Evolutionary conservation across 1,284 basidiomycete species (phyloP).

Genomic region (Trametes sp.): DNA sequence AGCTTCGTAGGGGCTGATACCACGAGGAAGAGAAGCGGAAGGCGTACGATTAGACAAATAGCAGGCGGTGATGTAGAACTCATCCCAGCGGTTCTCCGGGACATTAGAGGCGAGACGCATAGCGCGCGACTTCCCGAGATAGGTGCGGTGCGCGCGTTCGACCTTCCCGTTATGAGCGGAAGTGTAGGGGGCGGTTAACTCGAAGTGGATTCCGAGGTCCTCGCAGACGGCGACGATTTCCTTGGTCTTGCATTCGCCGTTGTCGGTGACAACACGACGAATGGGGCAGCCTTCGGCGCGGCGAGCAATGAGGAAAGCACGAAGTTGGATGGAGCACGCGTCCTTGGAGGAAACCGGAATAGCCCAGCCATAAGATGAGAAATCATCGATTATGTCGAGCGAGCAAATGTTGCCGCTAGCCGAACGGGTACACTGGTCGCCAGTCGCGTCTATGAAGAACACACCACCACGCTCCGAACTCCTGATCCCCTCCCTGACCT

Average conservation of each 20-base stretch:
- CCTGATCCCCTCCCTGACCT: constrained; percentile 13
- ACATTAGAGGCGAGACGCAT: constrained; percentile 39
- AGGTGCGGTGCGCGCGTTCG: constrained; percentile 40
- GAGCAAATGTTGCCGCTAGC: constrained; percentile 39
- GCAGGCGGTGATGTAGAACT: constrained; percentile 26
- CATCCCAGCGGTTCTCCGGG: constrained; percentile 41
- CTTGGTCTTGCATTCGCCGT: constrained; percentile 42
- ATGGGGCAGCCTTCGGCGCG: constrained; percentile 36
- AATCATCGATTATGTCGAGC: constrained; percentile 48
- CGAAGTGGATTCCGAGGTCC: constrained; percentile 8
- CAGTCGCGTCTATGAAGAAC: constrained; percentile 45
- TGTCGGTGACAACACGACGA: constrained; percentile 34
- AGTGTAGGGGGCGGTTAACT: constrained; percentile 33
- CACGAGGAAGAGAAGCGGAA: constrained; percentile 4
- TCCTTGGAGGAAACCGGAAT: constrained; percentile 40
- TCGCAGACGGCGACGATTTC: constrained; percentile 34
- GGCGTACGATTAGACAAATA: constrained; percentile 20
- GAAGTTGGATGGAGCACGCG: constrained; percentile 31
- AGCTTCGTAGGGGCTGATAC: constrained; percentile 29
- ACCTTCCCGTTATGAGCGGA: constrained; percentile 37
- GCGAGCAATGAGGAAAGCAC: constrained; percentile 34
- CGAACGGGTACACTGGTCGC: constrained; percentile 37
- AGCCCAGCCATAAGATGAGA: constrained; percentile 38
- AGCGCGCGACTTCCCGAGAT: constrained; percentile 36
- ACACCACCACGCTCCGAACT: constrained; percentile 38